These are phyloP conservation scores for Globisporangium abappressorium DNA, from an alignment of 352 stramenopile species.

Conservation along the genomic window DNA sequence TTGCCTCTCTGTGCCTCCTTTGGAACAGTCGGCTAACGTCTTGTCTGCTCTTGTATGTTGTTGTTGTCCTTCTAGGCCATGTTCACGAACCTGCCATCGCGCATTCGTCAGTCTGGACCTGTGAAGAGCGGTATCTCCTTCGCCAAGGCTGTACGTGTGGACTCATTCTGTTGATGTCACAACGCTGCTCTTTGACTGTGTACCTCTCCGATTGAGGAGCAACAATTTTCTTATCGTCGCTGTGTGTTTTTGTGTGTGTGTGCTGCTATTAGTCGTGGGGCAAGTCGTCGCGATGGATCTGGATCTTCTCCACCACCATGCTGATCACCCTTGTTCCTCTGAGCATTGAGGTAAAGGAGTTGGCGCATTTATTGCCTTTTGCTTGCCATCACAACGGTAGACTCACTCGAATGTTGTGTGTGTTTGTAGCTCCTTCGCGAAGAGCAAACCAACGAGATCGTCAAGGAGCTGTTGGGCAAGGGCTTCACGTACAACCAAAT, in stretches of 20 bases:
- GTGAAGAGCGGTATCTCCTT: slow-evolving; percentile 63
- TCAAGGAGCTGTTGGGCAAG: slow-evolving; percentile 79
- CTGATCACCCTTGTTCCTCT: slow-evolving; percentile 83
- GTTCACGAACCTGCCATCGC: slow-evolving; percentile 67
- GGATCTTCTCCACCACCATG: slow-evolving; percentile 80
- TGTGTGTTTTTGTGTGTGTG: not conserved
- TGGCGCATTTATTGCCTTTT: not conserved
- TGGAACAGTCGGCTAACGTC: not conserved
- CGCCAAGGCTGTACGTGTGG: slow-evolving; percentile 37
- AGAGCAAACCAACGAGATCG: slow-evolving; percentile 82
- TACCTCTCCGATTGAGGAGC: not conserved
- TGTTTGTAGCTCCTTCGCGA: slow-evolving; percentile 62
- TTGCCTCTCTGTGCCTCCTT: not conserved
- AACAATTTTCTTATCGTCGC: not conserved
- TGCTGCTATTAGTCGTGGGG: slow-evolving; percentile 42
- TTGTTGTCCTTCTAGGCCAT: slow-evolving; percentile 34
- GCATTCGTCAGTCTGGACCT: slow-evolving; percentile 60
- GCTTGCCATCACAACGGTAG: not conserved
- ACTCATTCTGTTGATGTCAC: not conserved
- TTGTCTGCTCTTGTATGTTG: not conserved
- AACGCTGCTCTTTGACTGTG: not conserved
- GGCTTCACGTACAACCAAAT: slow-evolving; percentile 85
- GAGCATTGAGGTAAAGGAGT: slow-evolving; percentile 70
- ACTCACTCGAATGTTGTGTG: not conserved
- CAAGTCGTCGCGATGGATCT: slow-evolving; percentile 67